Base-by-base conservation (phyloP, 352 stramenopile species). In the Stramenopiles sp. region DNA sequence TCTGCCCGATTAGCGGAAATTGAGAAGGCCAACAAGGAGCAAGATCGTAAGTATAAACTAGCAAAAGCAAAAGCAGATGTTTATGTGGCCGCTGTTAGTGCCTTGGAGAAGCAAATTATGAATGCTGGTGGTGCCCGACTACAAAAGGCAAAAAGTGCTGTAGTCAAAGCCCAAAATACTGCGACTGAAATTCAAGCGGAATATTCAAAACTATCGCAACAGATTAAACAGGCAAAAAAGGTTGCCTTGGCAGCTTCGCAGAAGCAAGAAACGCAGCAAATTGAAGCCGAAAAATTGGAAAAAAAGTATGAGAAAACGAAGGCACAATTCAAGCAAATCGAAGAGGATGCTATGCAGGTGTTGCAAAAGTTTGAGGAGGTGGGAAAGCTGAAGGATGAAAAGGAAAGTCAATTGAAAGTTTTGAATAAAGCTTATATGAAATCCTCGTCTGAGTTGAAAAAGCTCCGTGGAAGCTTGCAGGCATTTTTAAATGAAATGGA, bases 341-440 rank as follows among this genome's bases (percentile, higher is more conserved):
- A 98, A 82, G 89, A 96, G 30, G 91, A 95, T 67, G 95, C 94
- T 0, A 87, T 95, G 75, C 88, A 91, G 32, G 92, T 98, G 39
- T 84, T 92, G n/a, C 81, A 94, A 80, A 93, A 92, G 14, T 96
- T 93, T 80, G 94, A 99, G 86, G 81, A 87, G 33, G 91, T 95
- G 1, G 91, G 97, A 85, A 86, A 92, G 75, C 84, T 94, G 8
- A 89, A 97, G 30, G 89, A 90, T 22, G 87, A 89, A 29, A 97
- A 97, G 82, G 85, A 92, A 32, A 88, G 90, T 55, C 88, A 91
- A 67, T 84, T 94, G 39, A 87, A 90, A 80, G 80, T 32, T 33
- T 84, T 89, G 1, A 83, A 84, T 0, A 87, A 90, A 76, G 86
- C 4, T 55, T 55, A 55, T 55, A 14, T 14, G 14, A 55, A 55